Base-by-base conservation (phyloP, 305 asterid genomes). In the Solanum hybrid region DNA sequence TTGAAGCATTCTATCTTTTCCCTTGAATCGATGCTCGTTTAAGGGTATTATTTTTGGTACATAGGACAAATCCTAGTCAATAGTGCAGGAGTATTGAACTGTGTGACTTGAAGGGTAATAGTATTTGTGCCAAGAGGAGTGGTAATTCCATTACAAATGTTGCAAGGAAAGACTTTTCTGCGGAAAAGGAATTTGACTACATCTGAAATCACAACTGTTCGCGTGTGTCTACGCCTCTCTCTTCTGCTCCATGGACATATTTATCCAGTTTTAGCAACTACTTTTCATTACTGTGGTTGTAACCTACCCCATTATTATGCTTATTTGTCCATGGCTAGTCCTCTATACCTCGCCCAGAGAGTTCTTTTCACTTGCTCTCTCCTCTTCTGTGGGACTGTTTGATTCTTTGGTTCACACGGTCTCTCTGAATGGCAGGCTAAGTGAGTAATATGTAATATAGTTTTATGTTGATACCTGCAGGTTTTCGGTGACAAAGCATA, bases 401-500 rank as follows among this genome's bases (percentile, higher is more conserved):
- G 40, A 14, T 82, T 10, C 17, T 82, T 82, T 46, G 73, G 40
- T 82, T 46, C 38, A 17, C 36, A 80, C 8, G 4, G 64, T n/a
- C 36, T 56, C 46, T 85, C 46, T 31, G 46, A 85, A 31, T 64
- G 38, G 86, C 89, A 51, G 64, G 56, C 71, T 86, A 10, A 56
- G 46, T 75, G 35, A 76, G 73, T 88, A 90, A 87, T 80, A 38
- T 87, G 34, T 84, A 86, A 66, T 85, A 22, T 88, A 81, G 90
- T 91, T 80, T 75, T 88, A 36, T 75, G 89, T 91, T 89, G 79
- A 90, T 14, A 56, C 78, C 14, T 95, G 90, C 89, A 98, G 99
- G 99, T 98, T 86, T 94, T 96, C 88, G 97, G 99, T 40, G 99
- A 96, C 85, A 96, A 96, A 92, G 96, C 98, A 88, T 96, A 94